phyloP scores from a whole-genome alignment of 495 filamentous ascomycete genomes.

The Bacidia gigantensis region DNA sequence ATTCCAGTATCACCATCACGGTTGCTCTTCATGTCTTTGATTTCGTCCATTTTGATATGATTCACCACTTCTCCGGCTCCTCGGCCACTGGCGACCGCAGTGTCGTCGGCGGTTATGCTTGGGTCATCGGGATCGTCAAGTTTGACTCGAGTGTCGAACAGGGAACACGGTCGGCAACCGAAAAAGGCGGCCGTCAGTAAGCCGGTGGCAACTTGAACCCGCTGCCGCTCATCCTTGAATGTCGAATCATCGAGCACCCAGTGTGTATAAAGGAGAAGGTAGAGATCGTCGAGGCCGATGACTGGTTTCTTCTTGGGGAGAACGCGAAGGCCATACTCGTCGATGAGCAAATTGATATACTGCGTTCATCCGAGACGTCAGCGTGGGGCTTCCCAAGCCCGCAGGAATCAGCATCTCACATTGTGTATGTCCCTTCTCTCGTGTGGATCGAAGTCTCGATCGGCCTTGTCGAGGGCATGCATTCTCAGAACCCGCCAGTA shows the following conservation, averaged over 20 bases:
- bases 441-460: too few species aligned
- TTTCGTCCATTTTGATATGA: not conserved
- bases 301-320: not conserved
- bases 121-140: not conserved
- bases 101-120: not conserved
- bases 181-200: constrained; percentile 1
- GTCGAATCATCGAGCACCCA: constrained; percentile 3
- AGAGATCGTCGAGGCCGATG: constrained; percentile 6
- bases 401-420: not conserved
- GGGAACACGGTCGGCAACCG: not conserved
- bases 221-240: constrained; percentile 5
- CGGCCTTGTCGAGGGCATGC: too few species aligned
- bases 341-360: not conserved
- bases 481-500: too few species aligned
- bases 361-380: not conserved
- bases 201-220: constrained; percentile 1
- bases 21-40: not conserved
- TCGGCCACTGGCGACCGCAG: not conserved
- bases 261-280: constrained; percentile 3
- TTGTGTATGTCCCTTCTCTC: constrained; percentile 3
- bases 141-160: constrained; percentile 5
- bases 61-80: not conserved
- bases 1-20: constrained; percentile 2
- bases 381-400: not conserved
- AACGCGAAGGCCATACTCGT: not conserved